A percentile compares a stretch with the other conserved stretches of the same genome.
These are phyloP conservation scores for Camellia japonica DNA, from an alignment of 148 eudicot genomes.

Conservation along the genomic window DNA sequence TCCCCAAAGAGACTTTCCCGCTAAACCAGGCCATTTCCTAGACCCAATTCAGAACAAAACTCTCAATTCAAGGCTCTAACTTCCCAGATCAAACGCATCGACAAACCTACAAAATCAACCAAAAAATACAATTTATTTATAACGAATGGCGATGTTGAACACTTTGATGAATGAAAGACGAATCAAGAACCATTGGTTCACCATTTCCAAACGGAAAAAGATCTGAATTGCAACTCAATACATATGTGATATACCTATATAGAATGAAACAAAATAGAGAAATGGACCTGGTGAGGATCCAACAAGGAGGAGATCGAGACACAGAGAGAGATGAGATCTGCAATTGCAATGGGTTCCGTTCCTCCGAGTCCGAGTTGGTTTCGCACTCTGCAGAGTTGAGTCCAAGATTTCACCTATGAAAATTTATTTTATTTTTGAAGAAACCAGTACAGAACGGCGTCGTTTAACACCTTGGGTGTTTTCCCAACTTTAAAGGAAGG, in stretches of 20 bases:
- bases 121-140: neutral
- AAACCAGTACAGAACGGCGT: too few species aligned
- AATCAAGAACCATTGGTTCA: neutral
- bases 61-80: neutral
- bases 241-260: neutral
- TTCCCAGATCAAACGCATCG: constrained; percentile 20
- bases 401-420: too few species aligned
- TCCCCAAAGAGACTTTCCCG: constrained; percentile 75
- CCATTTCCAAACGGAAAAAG: neutral
- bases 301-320: neutral
- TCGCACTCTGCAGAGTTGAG: too few species aligned
- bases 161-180: neutral
- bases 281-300: constrained; percentile 1
- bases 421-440: too few species aligned
- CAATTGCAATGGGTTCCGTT: too few species aligned
- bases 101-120: constrained; percentile 6
- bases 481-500: too few species aligned
- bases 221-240: neutral
- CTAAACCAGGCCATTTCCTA: constrained; percentile 84
- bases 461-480: too few species aligned
- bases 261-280: neutral
- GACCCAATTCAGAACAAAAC: constrained; percentile 7
- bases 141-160: neutral
- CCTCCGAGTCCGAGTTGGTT: too few species aligned
- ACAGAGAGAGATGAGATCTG: neutral